Conservation (phyloP, 148 eudicot species). For the Simmondsia chinensis region DNA sequence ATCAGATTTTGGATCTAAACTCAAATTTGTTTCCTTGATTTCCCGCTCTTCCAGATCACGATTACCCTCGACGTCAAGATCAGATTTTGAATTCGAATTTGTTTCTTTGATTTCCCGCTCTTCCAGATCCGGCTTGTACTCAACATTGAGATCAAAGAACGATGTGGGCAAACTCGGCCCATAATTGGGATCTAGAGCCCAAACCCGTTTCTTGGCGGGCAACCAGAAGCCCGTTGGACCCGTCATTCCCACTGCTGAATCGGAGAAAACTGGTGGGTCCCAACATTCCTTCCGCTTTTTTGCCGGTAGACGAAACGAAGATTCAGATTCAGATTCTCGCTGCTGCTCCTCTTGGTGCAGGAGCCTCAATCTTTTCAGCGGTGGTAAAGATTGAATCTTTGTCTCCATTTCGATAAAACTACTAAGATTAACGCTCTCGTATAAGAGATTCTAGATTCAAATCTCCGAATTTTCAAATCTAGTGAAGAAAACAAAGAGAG, state of each 20-base stretch:
- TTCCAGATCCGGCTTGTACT: conserved; percentile 21
- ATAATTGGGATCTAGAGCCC: conserved; percentile 39
- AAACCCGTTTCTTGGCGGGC: conserved; percentile 83
- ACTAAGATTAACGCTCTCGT: no score
- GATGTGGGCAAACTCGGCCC: conserved; percentile 5
- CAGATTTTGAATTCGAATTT: background rate
- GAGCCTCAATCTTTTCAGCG: no score
- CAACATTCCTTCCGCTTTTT: conserved; percentile 50
- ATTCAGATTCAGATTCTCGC: no score
- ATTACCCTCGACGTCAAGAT: background rate
- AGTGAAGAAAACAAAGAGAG: no score
- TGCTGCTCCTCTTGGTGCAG: no score
- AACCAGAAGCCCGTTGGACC: conserved; percentile 19
- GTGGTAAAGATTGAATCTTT: no score
- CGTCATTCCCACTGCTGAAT: background rate
- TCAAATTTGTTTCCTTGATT: background rate
- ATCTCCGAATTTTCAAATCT: no score
- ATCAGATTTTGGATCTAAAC: background rate
- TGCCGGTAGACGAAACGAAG: conserved; percentile 71
- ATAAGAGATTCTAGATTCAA: no score
- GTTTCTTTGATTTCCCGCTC: background rate
- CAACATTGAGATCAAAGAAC: conserved; percentile 52
- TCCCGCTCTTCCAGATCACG: background rate
- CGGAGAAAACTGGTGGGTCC: conserved; percentile 4
- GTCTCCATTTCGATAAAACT: no score